Evolutionary conservation across 257 asterid species (phyloP), one percentile per base, ranked within the genome.

Genomic region (Nicotiana undulata): DNA sequence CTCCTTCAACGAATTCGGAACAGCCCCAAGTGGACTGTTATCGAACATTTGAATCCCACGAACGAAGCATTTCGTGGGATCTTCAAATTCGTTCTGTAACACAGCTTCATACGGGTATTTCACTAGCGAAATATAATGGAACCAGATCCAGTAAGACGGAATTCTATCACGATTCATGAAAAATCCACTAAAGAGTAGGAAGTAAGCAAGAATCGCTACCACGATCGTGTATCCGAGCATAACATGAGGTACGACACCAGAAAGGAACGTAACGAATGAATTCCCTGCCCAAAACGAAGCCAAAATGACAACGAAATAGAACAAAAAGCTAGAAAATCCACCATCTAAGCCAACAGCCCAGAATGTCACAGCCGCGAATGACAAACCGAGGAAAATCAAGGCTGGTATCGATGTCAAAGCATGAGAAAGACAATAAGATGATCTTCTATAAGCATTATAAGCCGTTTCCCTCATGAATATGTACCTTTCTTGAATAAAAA

Each of bases 401-500:
- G 90, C 49, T 4, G 92, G 92, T 5, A 88, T 52, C 5, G 88
- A 85, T 17, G 78, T 84, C 11, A 88, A 26, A 10, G 85, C 84
- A 10, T 88, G 89, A 18, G 90, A 86, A 13, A 88, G 58, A 4
- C 85, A 85, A 9, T 83, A 88, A 1, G 92, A 88, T 0, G 81
- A 59, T 55, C 85, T 79, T 9, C 91, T 68, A 22, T 88, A 88
- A 0, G 88, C 90, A 8, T 88, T 88, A 80, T 88, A 79, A 0
- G 88, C 88, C 0, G 91, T 88, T 60, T 88, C 90, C 52, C 91
- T 85, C 86, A 85, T 75, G 88, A 88, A 85, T 3, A 88, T 86
- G 82, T 85, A 86, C 37, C 90, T 76, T 17, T 88, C 88, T 5
- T 83, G 89, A 20, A 87, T 83, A 56, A 87, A 82, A 18, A 87